Evolutionary conservation across 768 basidiomycete genomes (phyloP).

Genomic region (Tulasnella sp.): DNA sequence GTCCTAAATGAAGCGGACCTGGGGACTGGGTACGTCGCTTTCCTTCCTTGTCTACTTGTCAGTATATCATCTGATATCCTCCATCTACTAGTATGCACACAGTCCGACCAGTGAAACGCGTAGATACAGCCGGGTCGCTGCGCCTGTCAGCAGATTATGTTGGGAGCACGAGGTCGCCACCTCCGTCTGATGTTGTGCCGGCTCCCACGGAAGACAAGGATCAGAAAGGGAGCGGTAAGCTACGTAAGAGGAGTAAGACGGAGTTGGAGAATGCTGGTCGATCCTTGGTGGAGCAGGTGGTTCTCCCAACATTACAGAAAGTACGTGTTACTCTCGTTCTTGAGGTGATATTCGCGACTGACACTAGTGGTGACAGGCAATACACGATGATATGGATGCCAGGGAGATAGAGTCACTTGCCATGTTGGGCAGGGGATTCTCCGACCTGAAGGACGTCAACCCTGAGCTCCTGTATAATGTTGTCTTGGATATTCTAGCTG

Average conservation of each 20-base stretch:
- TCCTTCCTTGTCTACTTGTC: background rate
- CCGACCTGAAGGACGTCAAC: constrained; percentile 72
- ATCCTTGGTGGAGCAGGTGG: constrained; percentile 61
- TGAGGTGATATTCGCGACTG: background rate
- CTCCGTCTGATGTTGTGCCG: background rate
- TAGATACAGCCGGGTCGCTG: constrained; percentile 68
- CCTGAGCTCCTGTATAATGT: constrained; percentile 78
- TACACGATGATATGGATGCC: constrained; percentile 60
- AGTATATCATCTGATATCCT: background rate
- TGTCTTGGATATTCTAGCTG: constrained; percentile 78
- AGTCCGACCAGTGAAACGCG: constrained; percentile 86
- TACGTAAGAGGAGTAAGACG: constrained; percentile 40
- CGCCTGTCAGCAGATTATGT: constrained; percentile 71
- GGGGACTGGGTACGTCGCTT: constrained; percentile 47
- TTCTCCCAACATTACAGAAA: constrained; percentile 65
- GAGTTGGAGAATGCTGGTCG: constrained; percentile 55
- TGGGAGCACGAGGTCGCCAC: constrained; percentile 38
- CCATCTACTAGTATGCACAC: constrained; percentile 50
- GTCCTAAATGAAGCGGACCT: constrained; percentile 70
- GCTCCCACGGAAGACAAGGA: constrained; percentile 27
- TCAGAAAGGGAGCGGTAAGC: constrained; percentile 34
- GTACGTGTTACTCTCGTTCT: constrained; percentile 34
- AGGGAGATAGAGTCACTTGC: constrained; percentile 79
- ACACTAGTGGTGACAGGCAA: constrained; percentile 13
- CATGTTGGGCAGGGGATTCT: constrained; percentile 82